A percentile compares a stretch with the other conserved stretches of the same genome.
Conservation (phyloP, 2,329 filamentous ascomycete genomes). For the Leptographium wingfieldii region DNA sequence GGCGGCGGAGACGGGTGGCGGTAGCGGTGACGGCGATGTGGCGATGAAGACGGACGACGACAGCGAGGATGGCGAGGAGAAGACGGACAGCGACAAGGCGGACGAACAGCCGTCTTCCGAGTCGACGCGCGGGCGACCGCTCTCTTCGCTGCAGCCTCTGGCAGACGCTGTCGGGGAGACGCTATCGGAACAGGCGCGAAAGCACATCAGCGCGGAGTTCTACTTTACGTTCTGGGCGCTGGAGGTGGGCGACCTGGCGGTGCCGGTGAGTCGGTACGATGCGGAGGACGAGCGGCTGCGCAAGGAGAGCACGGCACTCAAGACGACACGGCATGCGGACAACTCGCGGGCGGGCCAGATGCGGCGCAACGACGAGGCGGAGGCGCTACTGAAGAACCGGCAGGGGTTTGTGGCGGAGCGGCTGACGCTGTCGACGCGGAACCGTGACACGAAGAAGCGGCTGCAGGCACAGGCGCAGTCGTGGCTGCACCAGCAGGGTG, state of each 20-base stretch:
- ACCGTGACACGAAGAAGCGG: constrained; percentile 53
- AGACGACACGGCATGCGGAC: constrained; percentile 55
- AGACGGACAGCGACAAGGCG: background rate
- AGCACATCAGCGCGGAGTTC: constrained; percentile 64
- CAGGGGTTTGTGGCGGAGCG: constrained; percentile 62
- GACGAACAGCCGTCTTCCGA: constrained; percentile 17
- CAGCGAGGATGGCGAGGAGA: background rate
- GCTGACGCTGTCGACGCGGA: constrained; percentile 54
- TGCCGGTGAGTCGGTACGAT: constrained; percentile 66
- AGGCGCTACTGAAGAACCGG: constrained; percentile 54
- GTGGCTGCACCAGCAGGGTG: constrained; percentile 60
- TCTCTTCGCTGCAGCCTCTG: constrained; percentile 51
- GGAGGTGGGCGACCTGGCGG: constrained; percentile 66
- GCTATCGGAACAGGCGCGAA: constrained; percentile 51
- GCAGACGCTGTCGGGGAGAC: constrained; percentile 53
- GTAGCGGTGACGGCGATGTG: background rate
- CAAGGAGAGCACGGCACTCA: constrained; percentile 53
- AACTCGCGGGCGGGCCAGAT: constrained; percentile 52
- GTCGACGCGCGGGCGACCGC: constrained; percentile 31
- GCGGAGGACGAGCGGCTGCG: constrained; percentile 59
- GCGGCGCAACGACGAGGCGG: constrained; percentile 58
- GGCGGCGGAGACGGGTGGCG: background rate
- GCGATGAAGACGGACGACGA: background rate
- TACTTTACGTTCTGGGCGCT: constrained; percentile 90
- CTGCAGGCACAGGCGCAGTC: constrained; percentile 62